Evolutionary conservation across 495 filamentous ascomycete species (phyloP).

Genomic region (Aspergillus sclerotioniger): DNA sequence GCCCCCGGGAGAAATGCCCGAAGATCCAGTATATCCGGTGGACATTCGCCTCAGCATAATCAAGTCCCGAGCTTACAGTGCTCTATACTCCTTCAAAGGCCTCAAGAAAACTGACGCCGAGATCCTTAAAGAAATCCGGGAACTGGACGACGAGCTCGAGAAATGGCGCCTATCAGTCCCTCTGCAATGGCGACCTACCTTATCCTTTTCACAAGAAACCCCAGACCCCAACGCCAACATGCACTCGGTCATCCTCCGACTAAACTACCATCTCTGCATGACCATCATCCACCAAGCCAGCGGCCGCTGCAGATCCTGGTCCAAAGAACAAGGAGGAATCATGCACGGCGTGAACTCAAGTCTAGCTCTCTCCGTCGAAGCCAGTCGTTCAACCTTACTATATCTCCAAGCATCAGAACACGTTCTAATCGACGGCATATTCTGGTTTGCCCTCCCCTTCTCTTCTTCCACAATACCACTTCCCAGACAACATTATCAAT

Average conservation of each 20-base stretch:
- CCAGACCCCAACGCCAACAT: slow-evolving; percentile 39
- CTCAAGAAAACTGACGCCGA: slow-evolving; percentile 52
- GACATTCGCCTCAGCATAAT: slow-evolving; percentile 51
- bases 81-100: slow-evolving; percentile 46
- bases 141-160: slow-evolving; percentile 53
- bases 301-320: slow-evolving; percentile 44
- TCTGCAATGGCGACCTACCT: slow-evolving; percentile 37
- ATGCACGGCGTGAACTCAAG: slow-evolving; percentile 49
- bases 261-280: slow-evolving; percentile 54
- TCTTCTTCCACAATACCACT: neutral
- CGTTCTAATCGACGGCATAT: slow-evolving; percentile 42
- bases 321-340: slow-evolving; percentile 33
- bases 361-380: slow-evolving; percentile 49
- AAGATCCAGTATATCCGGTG: slow-evolving; percentile 43
- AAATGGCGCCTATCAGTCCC: slow-evolving; percentile 49
- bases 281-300: slow-evolving; percentile 52
- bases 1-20: slow-evolving; percentile 22
- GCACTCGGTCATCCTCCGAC: slow-evolving; percentile 43
- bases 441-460: slow-evolving; percentile 37
- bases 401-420: slow-evolving; percentile 43
- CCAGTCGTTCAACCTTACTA: slow-evolving; percentile 49
- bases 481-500: neutral
- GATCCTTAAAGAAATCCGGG: slow-evolving; percentile 49
- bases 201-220: slow-evolving; percentile 39
- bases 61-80: slow-evolving; percentile 46